Evolutionary conservation across 75 land plant genomes (phyloP).

Genomic region (Pinus albicaulis): DNA sequence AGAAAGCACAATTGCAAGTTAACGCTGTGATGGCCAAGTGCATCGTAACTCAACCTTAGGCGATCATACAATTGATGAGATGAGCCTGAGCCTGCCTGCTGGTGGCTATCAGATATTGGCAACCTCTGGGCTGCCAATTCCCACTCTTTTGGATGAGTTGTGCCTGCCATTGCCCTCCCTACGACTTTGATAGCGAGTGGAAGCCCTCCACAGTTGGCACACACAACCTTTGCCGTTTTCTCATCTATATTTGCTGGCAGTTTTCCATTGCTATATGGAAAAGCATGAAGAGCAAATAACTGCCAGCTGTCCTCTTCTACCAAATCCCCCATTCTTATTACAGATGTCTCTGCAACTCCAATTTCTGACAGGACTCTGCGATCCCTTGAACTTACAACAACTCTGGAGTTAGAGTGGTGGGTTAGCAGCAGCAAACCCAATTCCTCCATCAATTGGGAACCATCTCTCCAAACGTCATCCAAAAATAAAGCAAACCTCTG

Average conservation of each 20-base stretch:
- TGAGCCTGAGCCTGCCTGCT: not conserved
- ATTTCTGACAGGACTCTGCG: not conserved
- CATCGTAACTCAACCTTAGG: conserved; percentile 19
- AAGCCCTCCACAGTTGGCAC: conserved; percentile 11
- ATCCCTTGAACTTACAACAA: not conserved
- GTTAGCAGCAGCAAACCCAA: not conserved
- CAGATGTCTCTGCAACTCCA: not conserved
- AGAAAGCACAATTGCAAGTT: not conserved
- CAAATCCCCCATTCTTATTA: not conserved
- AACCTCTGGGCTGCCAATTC: not conserved
- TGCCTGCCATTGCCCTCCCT: conserved; percentile 17
- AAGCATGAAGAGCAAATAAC: not conserved
- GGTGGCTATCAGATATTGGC: not conserved
- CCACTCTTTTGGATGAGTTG: conserved; percentile 7
- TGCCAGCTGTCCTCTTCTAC: not conserved
- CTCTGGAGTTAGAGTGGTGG: not conserved
- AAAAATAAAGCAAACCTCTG: not conserved
- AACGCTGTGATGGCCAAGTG: not conserved
- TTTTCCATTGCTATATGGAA: not conserved
- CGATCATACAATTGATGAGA: conserved; percentile 7
- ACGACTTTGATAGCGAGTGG: conserved; percentile 21
- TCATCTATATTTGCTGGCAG: not conserved
- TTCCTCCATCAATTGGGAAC: not conserved
- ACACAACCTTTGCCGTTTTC: conserved; percentile 7
- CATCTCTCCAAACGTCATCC: not conserved